phyloP scores from a whole-genome alignment of 169 alveolate species.

The Eimeria zaria region DNA sequence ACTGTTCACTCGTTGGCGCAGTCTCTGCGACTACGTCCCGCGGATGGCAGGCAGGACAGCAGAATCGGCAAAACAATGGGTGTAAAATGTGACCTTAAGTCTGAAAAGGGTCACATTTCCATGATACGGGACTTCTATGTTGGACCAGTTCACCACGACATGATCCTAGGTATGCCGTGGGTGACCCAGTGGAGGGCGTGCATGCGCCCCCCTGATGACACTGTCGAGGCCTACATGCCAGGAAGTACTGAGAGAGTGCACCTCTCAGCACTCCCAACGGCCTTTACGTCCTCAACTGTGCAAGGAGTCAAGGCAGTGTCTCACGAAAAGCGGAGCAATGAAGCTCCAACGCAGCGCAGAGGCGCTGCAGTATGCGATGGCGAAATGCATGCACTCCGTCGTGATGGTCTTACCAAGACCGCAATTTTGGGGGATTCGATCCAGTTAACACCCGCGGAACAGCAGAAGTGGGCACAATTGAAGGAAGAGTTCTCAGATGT shows the following conservation, averaged over 20 bases:
- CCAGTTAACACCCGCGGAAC: neutral
- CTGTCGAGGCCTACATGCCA: neutral
- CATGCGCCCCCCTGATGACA: neutral
- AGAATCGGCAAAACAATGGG: neutral
- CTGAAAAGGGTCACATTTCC: neutral
- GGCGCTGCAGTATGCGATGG: neutral
- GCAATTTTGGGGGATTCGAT: neutral
- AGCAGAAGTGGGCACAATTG: too few species aligned
- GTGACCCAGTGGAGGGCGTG: neutral
- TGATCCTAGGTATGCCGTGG: neutral
- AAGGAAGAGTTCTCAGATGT: too few species aligned
- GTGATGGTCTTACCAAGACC: neutral
- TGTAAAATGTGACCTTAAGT: neutral
- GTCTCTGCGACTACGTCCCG: neutral
- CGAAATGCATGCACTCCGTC: neutral
- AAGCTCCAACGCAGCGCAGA: neutral
- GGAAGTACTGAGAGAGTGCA: neutral
- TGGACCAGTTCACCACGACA: neutral
- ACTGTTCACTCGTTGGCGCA: neutral
- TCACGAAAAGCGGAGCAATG: neutral
- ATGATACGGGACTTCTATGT: neutral
- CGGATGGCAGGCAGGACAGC: neutral
- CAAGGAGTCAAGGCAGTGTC: neutral
- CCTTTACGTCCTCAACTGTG: neutral
- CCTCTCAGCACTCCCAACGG: neutral